Conservation (phyloP, 768 basidiomycete species). For the Podaxis pistillaris region DNA sequence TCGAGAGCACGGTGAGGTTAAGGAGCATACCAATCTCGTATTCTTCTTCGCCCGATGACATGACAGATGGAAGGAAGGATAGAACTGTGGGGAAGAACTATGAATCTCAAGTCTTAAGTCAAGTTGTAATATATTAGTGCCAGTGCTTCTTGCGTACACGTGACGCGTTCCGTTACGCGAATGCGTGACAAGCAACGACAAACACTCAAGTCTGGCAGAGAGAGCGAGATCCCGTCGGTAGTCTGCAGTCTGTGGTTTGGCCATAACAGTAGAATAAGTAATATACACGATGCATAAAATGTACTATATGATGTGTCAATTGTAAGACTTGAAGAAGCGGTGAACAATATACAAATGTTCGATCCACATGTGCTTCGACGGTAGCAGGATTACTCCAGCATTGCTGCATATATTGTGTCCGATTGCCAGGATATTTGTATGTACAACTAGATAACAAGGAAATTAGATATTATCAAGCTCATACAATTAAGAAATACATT, state of each 20-base stretch:
- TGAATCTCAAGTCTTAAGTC: too few species aligned
- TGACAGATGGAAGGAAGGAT: constrained; percentile 18
- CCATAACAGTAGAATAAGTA: too few species aligned
- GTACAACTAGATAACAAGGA: neutral
- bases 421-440: neutral
- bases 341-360: too few species aligned
- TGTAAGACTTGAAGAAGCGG: too few species aligned
- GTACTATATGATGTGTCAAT: too few species aligned
- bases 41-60: constrained; percentile 39
- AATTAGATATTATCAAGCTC: neutral
- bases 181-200: neutral
- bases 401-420: neutral
- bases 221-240: neutral
- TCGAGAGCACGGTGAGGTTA: neutral
- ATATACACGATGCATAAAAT: too few species aligned
- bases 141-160: neutral
- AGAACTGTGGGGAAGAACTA: neutral
- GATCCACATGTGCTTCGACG: too few species aligned
- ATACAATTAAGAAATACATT: constrained; percentile 2
- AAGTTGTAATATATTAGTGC: too few species aligned
- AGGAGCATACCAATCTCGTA: constrained; percentile 65
- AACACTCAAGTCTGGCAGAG: neutral
- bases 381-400: neutral
- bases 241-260: neutral
- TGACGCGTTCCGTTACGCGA: neutral